A percentile compares a stretch with the other conserved stretches of the same genome.
Evolutionary conservation across 345 rosid genomes (phyloP).

Genomic region (Bruguiera parviflora): DNA sequence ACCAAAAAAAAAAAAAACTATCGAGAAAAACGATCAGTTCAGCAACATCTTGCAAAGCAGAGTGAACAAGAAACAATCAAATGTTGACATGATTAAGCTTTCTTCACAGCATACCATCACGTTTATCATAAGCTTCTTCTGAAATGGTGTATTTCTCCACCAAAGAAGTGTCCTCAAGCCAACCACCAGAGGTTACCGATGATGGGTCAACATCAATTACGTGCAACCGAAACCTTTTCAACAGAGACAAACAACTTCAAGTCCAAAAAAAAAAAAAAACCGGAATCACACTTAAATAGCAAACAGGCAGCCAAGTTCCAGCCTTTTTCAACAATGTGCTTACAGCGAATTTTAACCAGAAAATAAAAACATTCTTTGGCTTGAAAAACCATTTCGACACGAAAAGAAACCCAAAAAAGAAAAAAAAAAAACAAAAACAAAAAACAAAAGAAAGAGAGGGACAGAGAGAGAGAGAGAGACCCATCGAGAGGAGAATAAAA

Average conservation of each 20-base stretch:
- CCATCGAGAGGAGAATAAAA: conserved; percentile 80
- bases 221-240: conserved; percentile 64
- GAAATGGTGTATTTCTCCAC: conserved; percentile 83
- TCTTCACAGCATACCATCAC: conserved; percentile 41
- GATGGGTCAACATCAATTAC: conserved; percentile 83
- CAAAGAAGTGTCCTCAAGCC: conserved; percentile 90
- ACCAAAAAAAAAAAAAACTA: no score
- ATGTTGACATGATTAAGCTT: neutral
- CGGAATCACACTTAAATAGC: neutral
- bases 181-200: conserved; percentile 85
- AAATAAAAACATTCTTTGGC: no score
- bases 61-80: neutral
- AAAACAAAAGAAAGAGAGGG: no score
- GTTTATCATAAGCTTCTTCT: conserved; percentile 77
- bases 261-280: neutral
- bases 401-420: neutral
- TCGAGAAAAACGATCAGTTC: no score
- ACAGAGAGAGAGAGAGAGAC: conserved; percentile 28
- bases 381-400: no score
- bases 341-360: no score
- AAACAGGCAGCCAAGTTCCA: no score
- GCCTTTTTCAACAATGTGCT: no score
- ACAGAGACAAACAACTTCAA: neutral
- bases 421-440: neutral
- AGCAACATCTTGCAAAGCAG: no score